Conservation (phyloP, 805 yeast species). For the Yarrowia bubula region DNA sequence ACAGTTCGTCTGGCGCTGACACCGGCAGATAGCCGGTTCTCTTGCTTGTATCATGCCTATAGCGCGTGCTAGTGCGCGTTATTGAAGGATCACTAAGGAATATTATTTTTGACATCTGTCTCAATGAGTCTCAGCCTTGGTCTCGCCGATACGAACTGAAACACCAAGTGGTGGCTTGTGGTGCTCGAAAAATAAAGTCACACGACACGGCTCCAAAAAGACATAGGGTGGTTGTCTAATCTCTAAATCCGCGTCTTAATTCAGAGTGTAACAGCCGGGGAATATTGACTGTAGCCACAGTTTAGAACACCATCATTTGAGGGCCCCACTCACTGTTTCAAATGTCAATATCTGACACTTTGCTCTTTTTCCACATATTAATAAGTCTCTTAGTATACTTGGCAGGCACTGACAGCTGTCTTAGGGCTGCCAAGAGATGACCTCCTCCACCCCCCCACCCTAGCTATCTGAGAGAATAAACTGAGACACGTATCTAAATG, state of each 20-base stretch:
- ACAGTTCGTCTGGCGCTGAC: no score
- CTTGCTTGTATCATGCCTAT: no score
- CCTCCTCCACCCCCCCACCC: conserved; percentile 1
- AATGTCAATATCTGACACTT: no score
- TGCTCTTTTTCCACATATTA: no score
- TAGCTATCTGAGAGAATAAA: not conserved
- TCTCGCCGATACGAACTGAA: not conserved
- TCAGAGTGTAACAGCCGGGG: not conserved
- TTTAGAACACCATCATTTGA: no score
- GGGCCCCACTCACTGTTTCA: no score
- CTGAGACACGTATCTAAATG: not conserved
- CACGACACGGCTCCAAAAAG: conserved; percentile 4
- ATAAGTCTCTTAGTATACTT: not conserved
- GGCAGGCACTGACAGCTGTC: not conserved
- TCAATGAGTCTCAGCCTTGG: no score
- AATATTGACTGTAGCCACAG: no score
- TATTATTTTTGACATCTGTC: no score
- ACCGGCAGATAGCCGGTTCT: no score
- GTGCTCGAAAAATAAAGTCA: not conserved
- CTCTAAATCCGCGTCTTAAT: not conserved
- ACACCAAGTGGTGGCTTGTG: not conserved
- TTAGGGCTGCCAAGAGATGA: not conserved
- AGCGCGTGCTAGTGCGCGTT: no score
- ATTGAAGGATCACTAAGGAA: no score
- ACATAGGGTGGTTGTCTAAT: not conserved